These are phyloP conservation scores for Trichosporon coremiiforme DNA, from an alignment of 1,284 basidiomycete genomes.

Conservation along the genomic window DNA sequence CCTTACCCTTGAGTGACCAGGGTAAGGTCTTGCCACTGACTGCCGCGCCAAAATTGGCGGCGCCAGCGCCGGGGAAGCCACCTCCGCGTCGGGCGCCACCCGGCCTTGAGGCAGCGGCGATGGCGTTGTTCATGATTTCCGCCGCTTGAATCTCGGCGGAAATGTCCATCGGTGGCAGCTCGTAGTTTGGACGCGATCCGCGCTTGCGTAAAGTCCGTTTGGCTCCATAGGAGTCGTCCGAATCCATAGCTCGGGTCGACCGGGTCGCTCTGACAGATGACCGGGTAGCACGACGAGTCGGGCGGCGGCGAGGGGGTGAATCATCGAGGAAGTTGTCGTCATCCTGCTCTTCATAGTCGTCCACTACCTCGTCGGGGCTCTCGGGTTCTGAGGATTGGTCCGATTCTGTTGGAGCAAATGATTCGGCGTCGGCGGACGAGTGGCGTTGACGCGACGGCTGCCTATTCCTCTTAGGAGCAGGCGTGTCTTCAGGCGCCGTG, in stretches of 20 bases:
- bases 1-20: constrained; percentile 41
- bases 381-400: constrained; percentile 32
- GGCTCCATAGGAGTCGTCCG: constrained; percentile 42
- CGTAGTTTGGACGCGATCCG: constrained; percentile 51
- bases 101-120: constrained; percentile 36
- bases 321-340: constrained; percentile 20
- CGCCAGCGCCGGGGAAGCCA: constrained; percentile 33
- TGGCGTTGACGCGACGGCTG: constrained; percentile 4
- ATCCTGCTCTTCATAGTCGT: constrained; percentile 52
- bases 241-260: constrained; percentile 34
- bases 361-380: constrained; percentile 33
- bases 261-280: constrained; percentile 1
- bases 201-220: constrained; percentile 50
- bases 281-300: constrained; percentile 20
- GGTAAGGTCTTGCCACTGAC: constrained; percentile 37
- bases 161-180: constrained; percentile 50
- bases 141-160: constrained; percentile 41
- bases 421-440: constrained; percentile 37
- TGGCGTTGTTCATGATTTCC: constrained; percentile 37
- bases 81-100: constrained; percentile 15
- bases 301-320: constrained; percentile 21
- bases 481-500: background rate
- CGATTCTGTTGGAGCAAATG: constrained; percentile 39
- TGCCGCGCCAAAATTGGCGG: constrained; percentile 40
- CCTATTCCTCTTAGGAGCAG: constrained; percentile 28